Conservation (phyloP, 225 moss, liverwort and hornwort species). For the Thuidium tamariscinum region DNA sequence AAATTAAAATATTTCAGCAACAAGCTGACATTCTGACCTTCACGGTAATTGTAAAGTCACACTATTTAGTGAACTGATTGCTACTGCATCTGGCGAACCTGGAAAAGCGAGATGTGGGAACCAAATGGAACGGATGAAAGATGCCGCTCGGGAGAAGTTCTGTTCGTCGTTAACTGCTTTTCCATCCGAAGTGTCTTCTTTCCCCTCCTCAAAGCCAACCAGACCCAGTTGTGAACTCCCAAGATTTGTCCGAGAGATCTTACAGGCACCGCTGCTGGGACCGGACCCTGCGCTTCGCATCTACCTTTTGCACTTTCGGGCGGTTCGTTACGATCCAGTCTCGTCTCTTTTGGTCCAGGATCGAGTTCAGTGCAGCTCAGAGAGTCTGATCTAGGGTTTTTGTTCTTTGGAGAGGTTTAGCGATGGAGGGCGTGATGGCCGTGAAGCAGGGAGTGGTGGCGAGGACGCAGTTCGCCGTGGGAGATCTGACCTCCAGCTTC, state of each 20-base stretch:
- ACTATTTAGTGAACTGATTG: too few species aligned
- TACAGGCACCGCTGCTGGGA: not conserved
- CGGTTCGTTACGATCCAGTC: not conserved
- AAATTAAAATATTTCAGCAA: too few species aligned
- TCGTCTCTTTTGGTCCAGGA: not conserved
- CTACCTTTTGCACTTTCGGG: not conserved
- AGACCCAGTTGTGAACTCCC: too few species aligned
- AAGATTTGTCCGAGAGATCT: not conserved
- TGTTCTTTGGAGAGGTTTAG: not conserved
- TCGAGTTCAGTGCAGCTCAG: not conserved
- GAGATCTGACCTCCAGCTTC: constrained; percentile 24
- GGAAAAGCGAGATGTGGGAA: not conserved
- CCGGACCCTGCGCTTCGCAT: not conserved
- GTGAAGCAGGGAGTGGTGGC: constrained; percentile 19
- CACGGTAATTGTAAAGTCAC: too few species aligned
- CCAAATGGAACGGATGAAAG: not conserved
- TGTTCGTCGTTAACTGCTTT: not conserved
- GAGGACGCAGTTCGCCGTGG: not conserved
- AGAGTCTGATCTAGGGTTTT: not conserved
- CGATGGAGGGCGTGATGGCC: constrained; percentile 32
- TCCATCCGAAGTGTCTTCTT: not conserved
- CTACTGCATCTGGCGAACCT: too few species aligned
- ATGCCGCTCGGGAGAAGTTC: not conserved
- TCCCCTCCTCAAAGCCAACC: not conserved
- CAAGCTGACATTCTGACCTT: too few species aligned